Evolutionary conservation across 257 asterid genomes (phyloP), one percentile per base, ranked within the genome.

Genomic region (Solanum rostratum): DNA sequence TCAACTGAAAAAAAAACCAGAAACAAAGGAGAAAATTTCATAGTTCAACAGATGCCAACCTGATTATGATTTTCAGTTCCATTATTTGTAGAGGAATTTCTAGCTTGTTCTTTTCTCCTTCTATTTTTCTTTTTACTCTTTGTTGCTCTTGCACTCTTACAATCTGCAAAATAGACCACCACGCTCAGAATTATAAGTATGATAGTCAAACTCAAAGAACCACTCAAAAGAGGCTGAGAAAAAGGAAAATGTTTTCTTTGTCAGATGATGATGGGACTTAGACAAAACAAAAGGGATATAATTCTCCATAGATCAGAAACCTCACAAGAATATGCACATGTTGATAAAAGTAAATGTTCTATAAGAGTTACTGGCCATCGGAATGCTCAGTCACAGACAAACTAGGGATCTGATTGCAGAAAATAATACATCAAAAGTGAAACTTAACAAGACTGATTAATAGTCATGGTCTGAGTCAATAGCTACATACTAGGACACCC

Each of bases 111-210:
- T 90, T 95, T 96, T 92, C 91, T 92, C 92, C 86, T 92, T 29
- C 98, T 97, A 37, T 91, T 96, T 86, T 96, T 95, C 94, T 92
- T 95, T 90, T 93, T 96, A 88, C 70, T 93, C 86, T 93, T 96
- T 54, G 97, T 89, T 89, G 90, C 81, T 86, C 90, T 86, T 22
- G 76, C 84, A 63, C 89, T 93, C 87, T 91, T 95, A 16, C 93
- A 87, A 87, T 91, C 98, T 95, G 95, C 87, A 90, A 83, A 76
- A 49, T 24, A 84, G 49, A 79, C 62, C 87, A 76, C 74, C 66
- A 54, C 45, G 68, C 29, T 74, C 73, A 19, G 22, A 29, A 12
- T 57, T 15, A 50, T n/a, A 73, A 81, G 73, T 22, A 22, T 41
- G 57, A 41, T 20, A 41, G 43, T 41, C 16, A 24, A 45, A 57